Conservation (phyloP, 768 basidiomycete genomes). For the Lactarius pseudohatsudake region DNA sequence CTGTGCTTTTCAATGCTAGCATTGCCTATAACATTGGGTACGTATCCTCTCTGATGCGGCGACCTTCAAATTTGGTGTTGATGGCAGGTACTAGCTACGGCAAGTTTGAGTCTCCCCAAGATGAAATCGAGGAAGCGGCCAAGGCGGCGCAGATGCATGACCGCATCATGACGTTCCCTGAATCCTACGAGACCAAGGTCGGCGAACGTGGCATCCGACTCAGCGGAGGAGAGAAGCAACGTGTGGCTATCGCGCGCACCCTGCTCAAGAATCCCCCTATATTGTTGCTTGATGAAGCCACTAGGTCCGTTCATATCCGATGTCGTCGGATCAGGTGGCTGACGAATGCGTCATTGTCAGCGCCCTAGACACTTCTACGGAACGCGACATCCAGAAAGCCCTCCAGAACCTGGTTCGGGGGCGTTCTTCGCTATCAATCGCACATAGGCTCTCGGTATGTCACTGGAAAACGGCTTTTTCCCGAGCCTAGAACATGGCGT, state of each 20-base stretch:
- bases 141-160: slow-evolving; percentile 88
- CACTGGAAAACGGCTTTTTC: slow-evolving; percentile 14
- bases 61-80: not conserved
- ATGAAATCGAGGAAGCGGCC: slow-evolving; percentile 79
- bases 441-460: slow-evolving; percentile 74
- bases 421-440: slow-evolving; percentile 74
- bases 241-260: slow-evolving; percentile 85
- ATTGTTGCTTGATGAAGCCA: slow-evolving; percentile 75
- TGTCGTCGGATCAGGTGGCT: slow-evolving; percentile 3
- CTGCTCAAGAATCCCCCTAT: slow-evolving; percentile 84
- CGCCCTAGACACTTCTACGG: slow-evolving; percentile 87
- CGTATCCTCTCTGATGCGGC: slow-evolving; percentile 26
- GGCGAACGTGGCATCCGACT: slow-evolving; percentile 88
- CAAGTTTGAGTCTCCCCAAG: slow-evolving; percentile 63
- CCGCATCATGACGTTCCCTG: slow-evolving; percentile 78
- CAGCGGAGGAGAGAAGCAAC: slow-evolving; percentile 87
- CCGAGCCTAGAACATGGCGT: slow-evolving; percentile 12
- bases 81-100: slow-evolving; percentile 54
- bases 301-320: slow-evolving; percentile 44
- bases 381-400: slow-evolving; percentile 86
- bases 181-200: slow-evolving; percentile 82
- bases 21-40: slow-evolving; percentile 75
- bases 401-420: slow-evolving; percentile 76
- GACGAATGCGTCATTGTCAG: slow-evolving; percentile 37
- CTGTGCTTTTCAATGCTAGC: slow-evolving; percentile 68